Evolutionary conservation across 1,284 basidiomycete species (phyloP).

Genomic region (Leccinum pachyderme): DNA sequence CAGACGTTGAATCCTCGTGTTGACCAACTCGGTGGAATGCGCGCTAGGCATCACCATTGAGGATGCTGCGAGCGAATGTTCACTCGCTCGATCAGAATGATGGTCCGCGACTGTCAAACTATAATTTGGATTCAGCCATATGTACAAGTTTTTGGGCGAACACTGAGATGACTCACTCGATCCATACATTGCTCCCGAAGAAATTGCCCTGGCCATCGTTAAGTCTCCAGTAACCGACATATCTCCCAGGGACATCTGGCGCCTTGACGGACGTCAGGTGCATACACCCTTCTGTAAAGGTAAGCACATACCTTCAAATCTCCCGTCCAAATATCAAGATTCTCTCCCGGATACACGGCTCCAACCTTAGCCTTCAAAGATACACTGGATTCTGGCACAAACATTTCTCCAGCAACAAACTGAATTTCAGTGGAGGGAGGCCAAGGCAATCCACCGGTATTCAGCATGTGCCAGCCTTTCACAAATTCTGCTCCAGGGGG

Average conservation of each 20-base stretch:
- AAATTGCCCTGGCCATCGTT: constrained; percentile 53
- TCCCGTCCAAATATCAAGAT: constrained; percentile 65
- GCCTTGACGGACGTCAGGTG: constrained; percentile 42
- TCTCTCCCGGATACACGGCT: constrained; percentile 49
- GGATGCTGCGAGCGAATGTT: constrained; percentile 60
- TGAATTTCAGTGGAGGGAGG: constrained; percentile 62
- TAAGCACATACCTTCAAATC: constrained; percentile 60
- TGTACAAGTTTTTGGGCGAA: background rate
- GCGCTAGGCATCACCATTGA: constrained; percentile 69
- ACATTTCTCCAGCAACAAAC: constrained; percentile 65
- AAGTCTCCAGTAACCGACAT: constrained; percentile 74
- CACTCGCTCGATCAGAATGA: constrained; percentile 38
- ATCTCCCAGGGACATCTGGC: constrained; percentile 68
- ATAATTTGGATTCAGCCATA: constrained; percentile 4
- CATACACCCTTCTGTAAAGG: background rate
- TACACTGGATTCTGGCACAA: constrained; percentile 37
- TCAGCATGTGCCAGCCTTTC: constrained; percentile 75
- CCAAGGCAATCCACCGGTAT: constrained; percentile 64
- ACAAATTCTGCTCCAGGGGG: constrained; percentile 83
- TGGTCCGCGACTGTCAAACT: constrained; percentile 67
- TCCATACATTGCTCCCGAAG: constrained; percentile 76
- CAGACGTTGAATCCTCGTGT: constrained; percentile 3
- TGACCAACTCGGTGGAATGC: constrained; percentile 26
- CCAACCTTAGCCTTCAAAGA: constrained; percentile 49
- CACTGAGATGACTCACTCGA: constrained; percentile 50